These are phyloP conservation scores for Austropuccinia psidii DNA, from an alignment of 1,284 basidiomycete species.

Conservation along the genomic window DNA sequence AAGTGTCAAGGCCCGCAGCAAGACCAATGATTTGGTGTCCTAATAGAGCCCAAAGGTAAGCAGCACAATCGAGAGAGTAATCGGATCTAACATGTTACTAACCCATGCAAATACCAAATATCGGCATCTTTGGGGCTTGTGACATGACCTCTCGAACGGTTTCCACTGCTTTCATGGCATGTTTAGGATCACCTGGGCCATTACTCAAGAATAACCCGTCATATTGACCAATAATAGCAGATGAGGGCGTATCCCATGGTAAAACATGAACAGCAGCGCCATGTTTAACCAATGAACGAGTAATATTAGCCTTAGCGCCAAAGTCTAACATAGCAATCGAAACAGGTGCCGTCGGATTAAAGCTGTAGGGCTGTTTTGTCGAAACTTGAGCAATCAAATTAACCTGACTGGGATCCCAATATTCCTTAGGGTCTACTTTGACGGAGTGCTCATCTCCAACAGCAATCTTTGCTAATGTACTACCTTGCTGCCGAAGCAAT, in stretches of 20 bases:
- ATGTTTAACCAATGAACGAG: constrained; percentile 81
- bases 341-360: constrained; percentile 79
- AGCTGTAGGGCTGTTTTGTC: constrained; percentile 70
- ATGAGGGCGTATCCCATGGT: constrained; percentile 97
- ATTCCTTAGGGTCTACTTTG: constrained; percentile 58
- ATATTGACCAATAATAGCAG: constrained; percentile 74
- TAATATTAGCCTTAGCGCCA: constrained; percentile 94
- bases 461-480: constrained; percentile 84
- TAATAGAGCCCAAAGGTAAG: neutral
- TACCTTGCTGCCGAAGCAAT: constrained; percentile 90
- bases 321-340: constrained; percentile 95
- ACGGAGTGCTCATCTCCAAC: constrained; percentile 66
- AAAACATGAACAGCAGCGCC: constrained; percentile 88
- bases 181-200: constrained; percentile 87
- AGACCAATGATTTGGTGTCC: constrained; percentile 87
- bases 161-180: constrained; percentile 76
- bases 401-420: constrained; percentile 83
- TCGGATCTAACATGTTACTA: constrained; percentile 39
- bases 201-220: constrained; percentile 96
- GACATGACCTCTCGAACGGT: constrained; percentile 70
- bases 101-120: constrained; percentile 99
- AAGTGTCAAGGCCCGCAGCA: constrained; percentile 90
- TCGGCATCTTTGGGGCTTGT: constrained; percentile 76
- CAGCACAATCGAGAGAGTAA: neutral
- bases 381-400: constrained; percentile 92